phyloP scores from a whole-genome alignment of 208 protist species.

The Spongospora subterranea region DNA sequence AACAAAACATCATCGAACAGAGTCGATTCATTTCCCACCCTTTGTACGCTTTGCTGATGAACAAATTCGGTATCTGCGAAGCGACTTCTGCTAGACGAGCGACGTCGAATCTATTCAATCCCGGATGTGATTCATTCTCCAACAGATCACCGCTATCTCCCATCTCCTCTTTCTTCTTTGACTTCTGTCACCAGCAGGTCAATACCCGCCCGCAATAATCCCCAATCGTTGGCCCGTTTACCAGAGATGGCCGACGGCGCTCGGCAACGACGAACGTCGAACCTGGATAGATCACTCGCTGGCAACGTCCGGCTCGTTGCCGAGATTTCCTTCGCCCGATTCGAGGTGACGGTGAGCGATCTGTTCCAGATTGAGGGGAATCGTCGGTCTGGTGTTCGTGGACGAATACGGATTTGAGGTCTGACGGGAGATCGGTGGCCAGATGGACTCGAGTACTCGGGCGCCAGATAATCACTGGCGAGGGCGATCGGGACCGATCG shows the following conservation, averaged over 20 bases:
- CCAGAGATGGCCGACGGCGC: background rate
- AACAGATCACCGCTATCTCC: background rate
- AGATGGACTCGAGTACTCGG: background rate
- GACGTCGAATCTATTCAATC: background rate
- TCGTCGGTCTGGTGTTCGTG: background rate
- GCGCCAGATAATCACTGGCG: background rate
- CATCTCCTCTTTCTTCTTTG: background rate
- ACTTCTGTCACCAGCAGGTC: no score
- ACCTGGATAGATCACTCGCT: background rate
- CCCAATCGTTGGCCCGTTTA: background rate
- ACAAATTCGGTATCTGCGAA: background rate
- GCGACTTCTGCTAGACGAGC: background rate
- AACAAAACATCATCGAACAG: background rate
- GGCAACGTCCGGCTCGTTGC: background rate
- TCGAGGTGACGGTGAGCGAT: background rate
- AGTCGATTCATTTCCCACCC: background rate
- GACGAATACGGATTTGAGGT: background rate
- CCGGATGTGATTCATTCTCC: background rate
- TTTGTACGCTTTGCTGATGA: background rate
- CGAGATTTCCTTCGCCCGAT: no score
- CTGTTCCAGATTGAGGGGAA: background rate
- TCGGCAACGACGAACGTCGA: background rate
- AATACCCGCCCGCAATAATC: background rate
- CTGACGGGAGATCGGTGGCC: background rate
- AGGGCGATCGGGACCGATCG: background rate